These are phyloP conservation scores for Triticum monococcum DNA, from an alignment of 176 grass and related monocot species.

Conservation along the genomic window DNA sequence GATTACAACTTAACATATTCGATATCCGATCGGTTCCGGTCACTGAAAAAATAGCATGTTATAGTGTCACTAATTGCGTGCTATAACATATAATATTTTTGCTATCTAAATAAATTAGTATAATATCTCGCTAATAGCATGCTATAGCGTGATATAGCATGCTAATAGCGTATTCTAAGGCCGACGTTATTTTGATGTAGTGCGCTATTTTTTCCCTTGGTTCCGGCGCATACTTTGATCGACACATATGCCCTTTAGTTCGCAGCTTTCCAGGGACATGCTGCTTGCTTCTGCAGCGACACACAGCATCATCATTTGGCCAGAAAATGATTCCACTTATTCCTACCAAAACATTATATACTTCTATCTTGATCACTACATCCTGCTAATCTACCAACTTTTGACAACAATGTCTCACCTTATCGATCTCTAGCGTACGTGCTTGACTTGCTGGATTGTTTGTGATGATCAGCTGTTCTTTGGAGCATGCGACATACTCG, in stretches of 20 bases:
- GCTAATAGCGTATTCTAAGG: too few relatives aligned
- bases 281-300: constrained; percentile 48
- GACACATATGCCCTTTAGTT: background rate
- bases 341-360: too few relatives aligned
- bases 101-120: too few relatives aligned
- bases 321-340: background rate
- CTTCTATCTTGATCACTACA: background rate
- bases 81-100: too few relatives aligned
- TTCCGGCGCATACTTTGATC: background rate
- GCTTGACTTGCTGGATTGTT: background rate
- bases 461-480: background rate
- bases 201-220: background rate
- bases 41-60: too few relatives aligned
- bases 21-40: constrained; percentile 15
- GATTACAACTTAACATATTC: constrained; percentile 14
- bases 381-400: background rate
- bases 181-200: too few relatives aligned
- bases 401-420: background rate
- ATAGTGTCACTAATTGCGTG: too few relatives aligned
- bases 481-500: too few relatives aligned
- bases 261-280: constrained; percentile 56
- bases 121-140: too few relatives aligned
- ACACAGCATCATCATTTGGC: constrained; percentile 23
- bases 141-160: too few relatives aligned
- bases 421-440: background rate